phyloP scores from a whole-genome alignment of 2,329 filamentous ascomycete species.

The Tolypocladium guangdongense region DNA sequence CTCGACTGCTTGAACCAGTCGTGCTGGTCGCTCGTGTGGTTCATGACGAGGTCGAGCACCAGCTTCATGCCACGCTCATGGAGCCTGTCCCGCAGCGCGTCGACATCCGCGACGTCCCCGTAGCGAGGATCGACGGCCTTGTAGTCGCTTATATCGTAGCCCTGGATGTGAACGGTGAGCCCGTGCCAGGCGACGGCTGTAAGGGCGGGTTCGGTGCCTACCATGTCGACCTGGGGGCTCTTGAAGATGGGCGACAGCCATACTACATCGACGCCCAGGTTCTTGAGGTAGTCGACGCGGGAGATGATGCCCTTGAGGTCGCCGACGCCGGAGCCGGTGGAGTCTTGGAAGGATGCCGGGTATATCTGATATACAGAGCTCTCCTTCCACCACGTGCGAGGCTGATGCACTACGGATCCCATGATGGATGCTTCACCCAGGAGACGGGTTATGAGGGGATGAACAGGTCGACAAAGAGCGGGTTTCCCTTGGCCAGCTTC shows the following conservation, averaged over 20 bases:
- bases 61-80: slow-evolving; percentile 57
- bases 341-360: slow-evolving; percentile 50
- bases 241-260: slow-evolving; percentile 40
- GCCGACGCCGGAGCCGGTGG: slow-evolving; percentile 42
- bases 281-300: slow-evolving; percentile 42
- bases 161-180: slow-evolving; percentile 19
- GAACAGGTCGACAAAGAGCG: no score
- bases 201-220: slow-evolving; percentile 8
- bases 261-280: slow-evolving; percentile 46
- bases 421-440: slow-evolving; percentile 7
- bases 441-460: no score
- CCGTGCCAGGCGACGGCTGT: no score
- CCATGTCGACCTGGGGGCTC: slow-evolving; percentile 54
- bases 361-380: slow-evolving; percentile 51
- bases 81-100: slow-evolving; percentile 47
- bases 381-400: slow-evolving; percentile 47
- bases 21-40: slow-evolving; percentile 53
- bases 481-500: no score
- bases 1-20: slow-evolving; percentile 47
- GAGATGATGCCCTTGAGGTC: slow-evolving; percentile 48
- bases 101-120: slow-evolving; percentile 57
- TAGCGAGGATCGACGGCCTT: slow-evolving; percentile 54
- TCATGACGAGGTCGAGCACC: slow-evolving; percentile 63
- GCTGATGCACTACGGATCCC: slow-evolving; percentile 12
- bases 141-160: slow-evolving; percentile 64